phyloP scores from a whole-genome alignment of 495 filamentous ascomycete genomes.

The Letharia columbiana region DNA sequence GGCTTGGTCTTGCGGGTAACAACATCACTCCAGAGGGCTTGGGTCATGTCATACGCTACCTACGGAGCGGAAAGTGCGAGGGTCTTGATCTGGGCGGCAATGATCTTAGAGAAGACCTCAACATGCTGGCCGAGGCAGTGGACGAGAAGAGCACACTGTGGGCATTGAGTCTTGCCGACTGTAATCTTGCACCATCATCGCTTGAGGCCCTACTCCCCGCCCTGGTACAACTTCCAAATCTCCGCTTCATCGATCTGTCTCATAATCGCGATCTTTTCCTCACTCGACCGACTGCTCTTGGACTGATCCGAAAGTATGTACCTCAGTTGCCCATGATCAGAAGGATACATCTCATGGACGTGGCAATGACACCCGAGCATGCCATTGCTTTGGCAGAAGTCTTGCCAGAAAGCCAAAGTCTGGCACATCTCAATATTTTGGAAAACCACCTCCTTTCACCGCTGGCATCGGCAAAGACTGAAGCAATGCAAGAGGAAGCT shows the following conservation, averaged over 20 bases:
- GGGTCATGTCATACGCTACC: constrained; percentile 64
- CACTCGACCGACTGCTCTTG: constrained; percentile 62
- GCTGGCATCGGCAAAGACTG: constrained; percentile 58
- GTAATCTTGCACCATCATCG: constrained; percentile 62
- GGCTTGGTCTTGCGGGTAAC: constrained; percentile 79
- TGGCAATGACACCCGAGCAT: constrained; percentile 76
- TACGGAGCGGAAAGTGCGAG: constrained; percentile 67
- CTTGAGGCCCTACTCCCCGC: constrained; percentile 70
- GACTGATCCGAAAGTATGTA: constrained; percentile 70
- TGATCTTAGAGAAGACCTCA: constrained; percentile 61
- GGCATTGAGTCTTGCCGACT: constrained; percentile 81
- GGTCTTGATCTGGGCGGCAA: constrained; percentile 95
- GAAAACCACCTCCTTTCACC: constrained; percentile 67
- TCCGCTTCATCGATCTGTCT: constrained; percentile 84
- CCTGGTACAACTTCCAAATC: constrained; percentile 59
- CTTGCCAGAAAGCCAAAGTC: constrained; percentile 68
- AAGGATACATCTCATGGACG: constrained; percentile 79
- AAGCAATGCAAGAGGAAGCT: constrained; percentile 78
- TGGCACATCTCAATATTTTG: constrained; percentile 82
- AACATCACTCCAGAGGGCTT: constrained; percentile 62
- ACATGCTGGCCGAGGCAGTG: constrained; percentile 55
- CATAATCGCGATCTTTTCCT: constrained; percentile 80
- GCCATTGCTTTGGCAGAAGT: constrained; percentile 84
- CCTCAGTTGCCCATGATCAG: constrained; percentile 74
- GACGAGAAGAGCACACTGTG: constrained; percentile 57